Evolutionary conservation across 2,329 filamentous ascomycete species (phyloP).

Genomic region (Coniochaeta sp.): DNA sequence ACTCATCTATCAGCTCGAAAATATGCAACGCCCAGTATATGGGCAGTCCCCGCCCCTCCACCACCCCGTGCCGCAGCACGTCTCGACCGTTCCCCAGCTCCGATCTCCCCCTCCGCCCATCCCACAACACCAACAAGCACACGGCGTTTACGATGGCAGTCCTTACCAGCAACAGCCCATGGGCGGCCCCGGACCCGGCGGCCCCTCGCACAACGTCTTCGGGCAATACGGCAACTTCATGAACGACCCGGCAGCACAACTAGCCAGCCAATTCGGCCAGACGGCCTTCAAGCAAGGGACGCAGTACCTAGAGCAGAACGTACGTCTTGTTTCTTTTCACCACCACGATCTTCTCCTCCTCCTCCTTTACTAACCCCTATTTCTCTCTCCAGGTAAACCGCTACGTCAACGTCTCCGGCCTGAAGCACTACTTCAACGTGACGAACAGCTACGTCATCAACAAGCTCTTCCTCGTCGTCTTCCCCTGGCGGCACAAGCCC

Average conservation of each 20-base stretch:
- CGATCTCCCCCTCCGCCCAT: conserved; percentile 83
- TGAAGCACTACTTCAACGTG: conserved; percentile 99
- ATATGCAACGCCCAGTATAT: conserved; percentile 83
- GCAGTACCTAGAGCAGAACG: conserved; percentile 93
- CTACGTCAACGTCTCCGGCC: conserved; percentile 84
- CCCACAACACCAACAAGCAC: conserved; percentile 54
- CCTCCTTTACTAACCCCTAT: background rate
- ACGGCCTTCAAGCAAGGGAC: conserved; percentile 86
- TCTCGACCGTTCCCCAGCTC: conserved; percentile 94
- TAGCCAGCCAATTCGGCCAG: conserved; percentile 91
- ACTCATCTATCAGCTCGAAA: no score
- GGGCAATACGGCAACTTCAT: conserved; percentile 87
- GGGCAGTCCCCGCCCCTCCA: conserved; percentile 88
- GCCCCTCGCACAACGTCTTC: conserved; percentile 46
- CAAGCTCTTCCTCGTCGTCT: conserved; percentile 89
- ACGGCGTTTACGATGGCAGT: conserved; percentile 46
- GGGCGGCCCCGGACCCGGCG: conserved; percentile 35
- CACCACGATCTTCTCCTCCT: no score
- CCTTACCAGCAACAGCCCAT: conserved; percentile 66
- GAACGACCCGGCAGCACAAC: conserved; percentile 89
- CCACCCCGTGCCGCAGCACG: conserved; percentile 95
- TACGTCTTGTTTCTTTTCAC: conserved; percentile 27
- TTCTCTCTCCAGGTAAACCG: conserved; percentile 40
- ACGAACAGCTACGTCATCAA: conserved; percentile 94
- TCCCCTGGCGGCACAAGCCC: conserved; percentile 95